Conservation (phyloP, 805 yeast species). For the Kodamaea sagamina region DNA sequence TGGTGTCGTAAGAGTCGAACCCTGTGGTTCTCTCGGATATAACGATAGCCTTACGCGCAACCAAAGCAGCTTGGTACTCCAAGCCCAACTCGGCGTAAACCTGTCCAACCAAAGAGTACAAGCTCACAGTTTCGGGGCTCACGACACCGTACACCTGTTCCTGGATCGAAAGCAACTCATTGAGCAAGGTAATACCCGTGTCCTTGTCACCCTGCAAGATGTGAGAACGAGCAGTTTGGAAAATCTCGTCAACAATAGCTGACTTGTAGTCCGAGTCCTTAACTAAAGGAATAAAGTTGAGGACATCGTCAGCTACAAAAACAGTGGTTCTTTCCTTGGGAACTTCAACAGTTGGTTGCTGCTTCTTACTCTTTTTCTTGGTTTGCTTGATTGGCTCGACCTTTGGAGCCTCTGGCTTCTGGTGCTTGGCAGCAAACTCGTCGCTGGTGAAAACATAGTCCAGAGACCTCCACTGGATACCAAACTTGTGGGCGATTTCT, state of each 20-base stretch:
- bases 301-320: constrained; percentile 60
- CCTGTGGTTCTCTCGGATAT: constrained; percentile 83
- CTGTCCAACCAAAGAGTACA: constrained; percentile 65
- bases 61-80: constrained; percentile 58
- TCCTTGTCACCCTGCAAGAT: constrained; percentile 46
- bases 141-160: constrained; percentile 84
- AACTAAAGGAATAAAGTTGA: constrained; percentile 70
- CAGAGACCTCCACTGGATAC: constrained; percentile 77
- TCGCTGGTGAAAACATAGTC: constrained; percentile 51
- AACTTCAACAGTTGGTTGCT: background rate
- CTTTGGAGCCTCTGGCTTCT: constrained; percentile 21
- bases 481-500: constrained; percentile 73
- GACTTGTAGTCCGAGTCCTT: constrained; percentile 72
- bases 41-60: constrained; percentile 67
- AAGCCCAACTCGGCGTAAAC: constrained; percentile 62
- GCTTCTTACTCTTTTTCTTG: constrained; percentile 33
- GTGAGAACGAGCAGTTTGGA: constrained; percentile 58
- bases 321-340: constrained; percentile 38
- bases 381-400: constrained; percentile 27
- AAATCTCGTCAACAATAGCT: constrained; percentile 70
- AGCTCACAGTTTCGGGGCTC: constrained; percentile 76
- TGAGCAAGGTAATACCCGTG: constrained; percentile 61
- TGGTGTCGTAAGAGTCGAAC: constrained; percentile 73
- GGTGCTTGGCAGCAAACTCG: constrained; percentile 20
- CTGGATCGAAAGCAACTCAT: constrained; percentile 68